These are phyloP conservation scores for Aspergillus texensis DNA, from an alignment of 2,329 filamentous ascomycete genomes.

Conservation along the genomic window DNA sequence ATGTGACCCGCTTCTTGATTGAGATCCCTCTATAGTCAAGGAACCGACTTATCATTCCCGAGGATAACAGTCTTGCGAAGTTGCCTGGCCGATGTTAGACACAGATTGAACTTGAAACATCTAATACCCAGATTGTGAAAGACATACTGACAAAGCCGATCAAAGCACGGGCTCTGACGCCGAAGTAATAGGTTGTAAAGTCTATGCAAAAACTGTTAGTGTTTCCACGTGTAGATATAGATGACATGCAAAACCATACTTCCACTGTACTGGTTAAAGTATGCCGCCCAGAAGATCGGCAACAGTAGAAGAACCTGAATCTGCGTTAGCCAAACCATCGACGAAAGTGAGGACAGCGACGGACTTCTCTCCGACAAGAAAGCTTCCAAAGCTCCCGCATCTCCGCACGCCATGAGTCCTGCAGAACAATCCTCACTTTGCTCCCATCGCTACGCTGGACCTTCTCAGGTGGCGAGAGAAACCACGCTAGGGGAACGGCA, in stretches of 20 bases:
- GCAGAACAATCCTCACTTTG: slow-evolving; percentile 40
- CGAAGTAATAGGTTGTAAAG: slow-evolving; percentile 54
- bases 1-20: slow-evolving; percentile 47
- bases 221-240: neutral
- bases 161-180: slow-evolving; percentile 50
- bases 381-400: slow-evolving; percentile 40
- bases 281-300: slow-evolving; percentile 49
- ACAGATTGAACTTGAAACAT: neutral
- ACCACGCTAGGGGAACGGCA: slow-evolving; percentile 41
- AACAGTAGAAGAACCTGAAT: slow-evolving; percentile 43
- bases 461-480: slow-evolving; percentile 45
- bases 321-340: slow-evolving; percentile 18
- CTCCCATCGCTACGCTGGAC: slow-evolving; percentile 47
- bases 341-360: neutral
- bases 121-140: neutral
- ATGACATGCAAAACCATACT: slow-evolving; percentile 19
- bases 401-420: slow-evolving; percentile 45
- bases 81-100: slow-evolving; percentile 29
- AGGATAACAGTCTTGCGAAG: slow-evolving; percentile 47
- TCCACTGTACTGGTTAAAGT: slow-evolving; percentile 50
- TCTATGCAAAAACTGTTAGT: slow-evolving; percentile 31
- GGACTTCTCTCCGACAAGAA: slow-evolving; percentile 24
- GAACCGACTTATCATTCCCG: slow-evolving; percentile 48
- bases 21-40: slow-evolving; percentile 47
- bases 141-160: slow-evolving; percentile 48